Evolutionary conservation across 2,329 filamentous ascomycete genomes (phyloP).

Genomic region (Elsinoe fawcettii): DNA sequence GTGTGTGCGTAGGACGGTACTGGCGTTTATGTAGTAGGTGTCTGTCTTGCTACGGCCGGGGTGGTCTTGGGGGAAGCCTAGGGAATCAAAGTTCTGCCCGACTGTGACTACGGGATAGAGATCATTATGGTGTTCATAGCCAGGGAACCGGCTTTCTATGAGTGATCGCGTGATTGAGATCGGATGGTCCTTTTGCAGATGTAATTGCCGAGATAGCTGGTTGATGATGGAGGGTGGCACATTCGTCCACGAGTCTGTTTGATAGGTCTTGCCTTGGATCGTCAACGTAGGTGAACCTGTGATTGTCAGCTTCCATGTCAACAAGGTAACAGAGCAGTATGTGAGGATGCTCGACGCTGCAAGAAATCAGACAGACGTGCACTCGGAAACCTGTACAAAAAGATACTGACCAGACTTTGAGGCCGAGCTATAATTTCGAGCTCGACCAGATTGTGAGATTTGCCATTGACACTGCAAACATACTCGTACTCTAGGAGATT

Average conservation of each 20-base stretch:
- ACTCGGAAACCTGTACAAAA: not conserved
- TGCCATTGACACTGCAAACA: conserved; percentile 1
- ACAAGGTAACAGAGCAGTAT: no score
- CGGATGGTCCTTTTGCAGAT: conserved; percentile 85
- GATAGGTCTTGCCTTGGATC: conserved; percentile 57
- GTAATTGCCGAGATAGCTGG: conserved; percentile 69
- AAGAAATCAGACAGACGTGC: not conserved
- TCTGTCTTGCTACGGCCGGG: conserved; percentile 80
- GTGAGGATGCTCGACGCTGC: no score
- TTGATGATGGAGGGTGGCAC: conserved; percentile 65
- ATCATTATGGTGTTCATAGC: conserved; percentile 68
- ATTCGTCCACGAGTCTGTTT: conserved; percentile 78
- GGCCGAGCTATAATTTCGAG: not conserved
- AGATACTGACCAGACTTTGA: not conserved
- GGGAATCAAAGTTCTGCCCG: conserved; percentile 88
- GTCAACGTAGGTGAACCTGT: conserved; percentile 24
- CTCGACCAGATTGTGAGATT: not conserved
- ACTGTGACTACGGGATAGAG: conserved; percentile 79
- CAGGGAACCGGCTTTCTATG: conserved; percentile 81
- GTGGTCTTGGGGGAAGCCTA: conserved; percentile 83
- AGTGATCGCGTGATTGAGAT: conserved; percentile 83
- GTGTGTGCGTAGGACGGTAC: conserved; percentile 81
- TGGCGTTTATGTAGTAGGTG: conserved; percentile 88
- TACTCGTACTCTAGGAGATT: not conserved
- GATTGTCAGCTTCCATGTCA: not conserved